Evolutionary conservation across 495 filamentous ascomycete species (phyloP).

Genomic region (Glonium stellatum): DNA sequence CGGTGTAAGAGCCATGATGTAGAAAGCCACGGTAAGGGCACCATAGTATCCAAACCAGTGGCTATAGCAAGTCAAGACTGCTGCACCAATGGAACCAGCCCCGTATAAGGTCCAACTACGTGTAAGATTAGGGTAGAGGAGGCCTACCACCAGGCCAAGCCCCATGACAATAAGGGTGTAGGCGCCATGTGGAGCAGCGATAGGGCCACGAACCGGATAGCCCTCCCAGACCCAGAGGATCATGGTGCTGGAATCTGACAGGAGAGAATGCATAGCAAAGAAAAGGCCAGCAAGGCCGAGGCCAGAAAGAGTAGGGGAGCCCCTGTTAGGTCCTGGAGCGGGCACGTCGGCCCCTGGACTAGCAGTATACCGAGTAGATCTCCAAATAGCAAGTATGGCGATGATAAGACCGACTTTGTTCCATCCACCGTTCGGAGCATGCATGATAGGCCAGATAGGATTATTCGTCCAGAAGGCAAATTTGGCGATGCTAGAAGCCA

Average conservation of each 20-base stretch:
- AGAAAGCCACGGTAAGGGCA: slow-evolving; percentile 64
- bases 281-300: slow-evolving; percentile 76
- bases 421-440: slow-evolving; percentile 81
- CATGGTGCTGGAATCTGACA: slow-evolving; percentile 98
- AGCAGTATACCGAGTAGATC: slow-evolving; percentile 34
- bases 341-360: slow-evolving; percentile 23
- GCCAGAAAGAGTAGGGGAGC: slow-evolving; percentile 65
- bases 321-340: slow-evolving; percentile 40
- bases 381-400: slow-evolving; percentile 64
- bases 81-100: slow-evolving; percentile 68
- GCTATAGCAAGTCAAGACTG: slow-evolving; percentile 66
- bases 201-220: slow-evolving; percentile 82
- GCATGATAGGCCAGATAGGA: slow-evolving; percentile 92
- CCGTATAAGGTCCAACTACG: slow-evolving; percentile 78
- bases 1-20: slow-evolving; percentile 73
- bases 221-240: slow-evolving; percentile 99
- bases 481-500: slow-evolving; percentile 81
- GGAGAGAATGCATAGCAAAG: slow-evolving; percentile 86
- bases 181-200: slow-evolving; percentile 81
- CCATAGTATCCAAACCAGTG: slow-evolving; percentile 93
- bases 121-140: slow-evolving; percentile 62
- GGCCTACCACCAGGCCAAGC: slow-evolving; percentile 67
- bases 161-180: slow-evolving; percentile 82
- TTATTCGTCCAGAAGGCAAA: slow-evolving; percentile 97
- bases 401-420: slow-evolving; percentile 77